A percentile compares a stretch with the other conserved stretches of the same genome.
Conservation (phyloP, 306 rosid genomes). For the Lathyrus oleraceus region DNA sequence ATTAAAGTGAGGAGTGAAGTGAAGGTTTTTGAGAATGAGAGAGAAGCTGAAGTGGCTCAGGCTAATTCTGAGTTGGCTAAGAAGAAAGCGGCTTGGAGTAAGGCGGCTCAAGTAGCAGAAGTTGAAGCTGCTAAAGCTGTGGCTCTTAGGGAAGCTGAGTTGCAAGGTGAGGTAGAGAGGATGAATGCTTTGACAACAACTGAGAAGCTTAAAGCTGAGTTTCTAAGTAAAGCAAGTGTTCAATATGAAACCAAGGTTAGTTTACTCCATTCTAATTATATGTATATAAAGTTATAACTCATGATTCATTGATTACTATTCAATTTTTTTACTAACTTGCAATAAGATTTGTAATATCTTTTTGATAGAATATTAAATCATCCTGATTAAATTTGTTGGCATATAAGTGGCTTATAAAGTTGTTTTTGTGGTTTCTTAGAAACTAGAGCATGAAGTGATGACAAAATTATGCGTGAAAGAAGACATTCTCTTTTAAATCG, state of each 20-base stretch:
- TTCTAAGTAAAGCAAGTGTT: constrained; percentile 41
- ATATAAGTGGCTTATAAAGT: too few species aligned
- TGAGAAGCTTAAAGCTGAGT: constrained; percentile 45
- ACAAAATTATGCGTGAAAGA: too few species aligned
- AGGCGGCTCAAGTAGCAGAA: constrained; percentile 36
- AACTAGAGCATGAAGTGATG: too few species aligned
- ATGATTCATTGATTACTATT: too few species aligned
- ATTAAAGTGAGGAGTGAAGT: constrained; percentile 34
- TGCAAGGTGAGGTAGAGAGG: constrained; percentile 43
- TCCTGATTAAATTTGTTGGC: too few species aligned
- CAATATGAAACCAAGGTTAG: constrained; percentile 46
- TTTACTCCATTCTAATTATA: not conserved
- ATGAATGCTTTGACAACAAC: constrained; percentile 42
- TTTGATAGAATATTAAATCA: not conserved
- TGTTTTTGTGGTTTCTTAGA: too few species aligned
- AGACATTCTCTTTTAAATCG: too few species aligned
- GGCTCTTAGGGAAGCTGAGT: constrained; percentile 38
- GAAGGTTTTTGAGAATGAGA: constrained; percentile 41
- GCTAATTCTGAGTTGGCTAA: constrained; percentile 42
- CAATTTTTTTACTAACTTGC: too few species aligned
- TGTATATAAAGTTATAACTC: too few species aligned
- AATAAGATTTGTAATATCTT: too few species aligned
- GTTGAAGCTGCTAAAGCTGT: constrained; percentile 41
- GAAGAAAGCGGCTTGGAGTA: constrained; percentile 36
- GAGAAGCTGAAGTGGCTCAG: constrained; percentile 40